Evolutionary conservation across 305 asterid genomes (phyloP), one percentile per base, ranked within the genome.

Genomic region (Fraxinus velutina): DNA sequence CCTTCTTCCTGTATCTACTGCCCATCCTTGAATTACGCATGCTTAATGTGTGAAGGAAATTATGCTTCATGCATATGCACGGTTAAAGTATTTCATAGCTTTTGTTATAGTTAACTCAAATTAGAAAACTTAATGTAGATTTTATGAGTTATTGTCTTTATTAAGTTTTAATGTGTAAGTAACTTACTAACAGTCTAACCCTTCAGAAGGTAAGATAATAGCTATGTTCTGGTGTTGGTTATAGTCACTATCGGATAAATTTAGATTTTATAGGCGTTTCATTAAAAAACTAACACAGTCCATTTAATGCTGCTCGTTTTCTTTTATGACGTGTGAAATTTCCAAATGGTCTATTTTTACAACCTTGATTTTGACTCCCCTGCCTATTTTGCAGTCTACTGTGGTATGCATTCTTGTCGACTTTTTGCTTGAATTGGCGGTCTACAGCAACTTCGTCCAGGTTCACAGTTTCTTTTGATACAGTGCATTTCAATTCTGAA

Each of bases 401-500:
- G 15, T 82, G 78, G 79, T 90, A 50, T 96, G 98, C 92, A 78
- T 86, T 84, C 80, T 93, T 44, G 93, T 88, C 82, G 97, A 94
- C 86, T 62, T 42, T 84, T 75, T 96, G 82, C 78, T 96, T 78
- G 86, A 90, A 83, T 85, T 86, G 79, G 92, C 90, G 6, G 64
- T 93, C 84, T 96, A 96, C 91, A 89, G 92, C 83, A 42, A 89
- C 86, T 92, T 79, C 82, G 80, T 94, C 77, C 98, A 96, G 98
- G 99, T 95, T 83, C 21, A 81, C 8, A 60, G 79, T 81, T 77
- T 71, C 82, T 81, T 66, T 27, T 66, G 34, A 37, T 44, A 5
- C 7, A 13, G 52, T 76, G 27, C 74, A 79, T 57, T 19, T 27
- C n/a, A 1, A 42, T 2, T 62, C 71, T 64, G 8, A 6, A 34